phyloP scores from a whole-genome alignment of 345 rosid genomes.

The Pistacia vera region DNA sequence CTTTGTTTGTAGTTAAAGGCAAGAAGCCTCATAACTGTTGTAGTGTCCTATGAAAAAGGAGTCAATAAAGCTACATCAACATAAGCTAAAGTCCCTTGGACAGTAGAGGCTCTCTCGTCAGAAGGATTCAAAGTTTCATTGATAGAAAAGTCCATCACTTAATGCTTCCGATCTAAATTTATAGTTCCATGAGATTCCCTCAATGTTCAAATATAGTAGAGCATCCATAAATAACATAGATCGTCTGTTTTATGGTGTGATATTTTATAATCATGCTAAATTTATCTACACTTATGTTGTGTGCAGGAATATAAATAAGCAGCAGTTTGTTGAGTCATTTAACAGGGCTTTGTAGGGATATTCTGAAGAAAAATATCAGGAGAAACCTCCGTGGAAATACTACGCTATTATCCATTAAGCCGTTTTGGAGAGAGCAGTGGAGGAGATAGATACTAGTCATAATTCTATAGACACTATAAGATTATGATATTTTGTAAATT shows the following conservation, averaged over 20 bases:
- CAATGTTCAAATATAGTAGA: background rate
- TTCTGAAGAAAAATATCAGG: background rate
- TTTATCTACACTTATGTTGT: background rate
- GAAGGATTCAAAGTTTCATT: background rate
- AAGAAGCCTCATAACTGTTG: background rate
- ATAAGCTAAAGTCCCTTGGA: conserved; percentile 6
- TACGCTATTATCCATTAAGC: background rate
- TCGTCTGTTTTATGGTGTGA: background rate
- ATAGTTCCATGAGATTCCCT: background rate
- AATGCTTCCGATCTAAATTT: background rate
- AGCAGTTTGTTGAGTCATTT: background rate
- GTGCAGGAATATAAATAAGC: conserved; percentile 8
- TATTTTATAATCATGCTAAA: background rate
- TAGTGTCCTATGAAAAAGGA: background rate
- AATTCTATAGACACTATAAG: background rate
- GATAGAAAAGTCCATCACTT: background rate
- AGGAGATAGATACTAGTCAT: conserved; percentile 1
- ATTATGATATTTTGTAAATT: background rate
- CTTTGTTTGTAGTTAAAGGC: background rate
- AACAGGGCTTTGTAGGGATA: background rate
- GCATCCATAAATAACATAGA: background rate
- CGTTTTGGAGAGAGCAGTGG: background rate
- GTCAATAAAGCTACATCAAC: background rate
- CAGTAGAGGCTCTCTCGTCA: background rate
- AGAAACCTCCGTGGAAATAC: background rate